Base-by-base conservation (phyloP, 768 basidiomycete species). In the Amanita rimosa region DNA sequence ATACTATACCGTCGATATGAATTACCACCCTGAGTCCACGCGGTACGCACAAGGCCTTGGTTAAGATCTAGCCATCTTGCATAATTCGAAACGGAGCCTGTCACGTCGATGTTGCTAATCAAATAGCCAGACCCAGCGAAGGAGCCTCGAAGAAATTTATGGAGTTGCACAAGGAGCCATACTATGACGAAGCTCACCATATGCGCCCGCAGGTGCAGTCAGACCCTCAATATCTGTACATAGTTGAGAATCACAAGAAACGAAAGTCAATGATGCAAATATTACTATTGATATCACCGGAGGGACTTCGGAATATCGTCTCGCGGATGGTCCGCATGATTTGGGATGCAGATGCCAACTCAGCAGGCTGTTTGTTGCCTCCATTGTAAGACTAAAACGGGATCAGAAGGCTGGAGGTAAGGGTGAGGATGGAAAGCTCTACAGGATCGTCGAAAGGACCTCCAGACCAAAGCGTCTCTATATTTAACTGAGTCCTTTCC, bases 401-500 rank as follows among this genome's bases (percentile, higher is more conserved):
- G 22, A 14, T 49, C 37, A 34, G 6, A 31, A 31, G 14, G 7
- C 13, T 29, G 16, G 33, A 41, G 14, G 24, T 27, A 39, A 16
- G 33, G n/a, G 13, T 62, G 11, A 13, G 33, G 29, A 31, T 14
- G 36, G 14, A 19, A 38, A 10, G 19, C 16, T 71, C 26, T 57
- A 84, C 83, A 8, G 74, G 71, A 56, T 83, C 77, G 41, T 75
- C 69, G 53, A 83, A 83, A 6, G 83, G 80, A 3, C 85, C 85
- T 16, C 85, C 85, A 16, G 78, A 72, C 85, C 85, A 87, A 7
- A 88, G 65, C 11, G 80, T 79, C 57, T 88, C 85, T 40, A 88
- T 80, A 57, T 88, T 87, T 22, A 88, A 65, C 52, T 82, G 81
- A 8, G 72, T 78, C 13, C 65, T 65, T 61, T 87, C 85, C 35